Base-by-base conservation (phyloP, 1,139 yeast species). In the Ogataea hybrid region DNA sequence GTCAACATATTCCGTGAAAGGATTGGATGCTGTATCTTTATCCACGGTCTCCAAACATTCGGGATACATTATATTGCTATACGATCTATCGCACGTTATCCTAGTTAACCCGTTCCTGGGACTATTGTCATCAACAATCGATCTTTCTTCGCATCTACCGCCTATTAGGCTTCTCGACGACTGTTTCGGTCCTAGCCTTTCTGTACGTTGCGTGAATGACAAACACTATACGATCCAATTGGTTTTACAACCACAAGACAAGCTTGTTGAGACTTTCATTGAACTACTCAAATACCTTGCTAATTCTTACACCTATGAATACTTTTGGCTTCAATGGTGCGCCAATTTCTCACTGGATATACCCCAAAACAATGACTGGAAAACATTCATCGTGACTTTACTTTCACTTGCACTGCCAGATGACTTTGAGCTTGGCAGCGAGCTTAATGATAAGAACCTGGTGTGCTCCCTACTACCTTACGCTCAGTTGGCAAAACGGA, bases 81-180 rank as follows among this genome's bases (percentile, higher is more conserved):
- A 64, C 15, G 66, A 67, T 10, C 58, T 58, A 3, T 52, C 60
- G 7, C 56, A 60, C 3, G 39, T 83, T 16, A 65, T 66, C 12
- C 55, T 87, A 5, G 71, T 77, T 31, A 81, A 86, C 51, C 95
- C 95, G 1, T 82, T 85, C 51, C 63, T 81, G 9, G 76, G 77
- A 23, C 57, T 84, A 2, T 60, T 61, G 4, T 77, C 92, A 0
- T 73, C 78, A 0, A 53, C 64, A 3, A 63, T 77, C 8, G 50
- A 51, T 11, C 28, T 62, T 7, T 37, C 49, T 1, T 25, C 33
- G 35, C 54, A 27, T 8, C 48, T 27, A 17, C 55, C 57, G 1
- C 51, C 54, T 2, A 42, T 49, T 5, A 14, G 35, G 8, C 28
- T 42, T 2, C 32, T 58, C 8, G 62, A 49, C 42, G 58, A 55